Percentiles rank a stretch among this genome's conserved stretches.
These are phyloP conservation scores for Nothophoma quercina DNA, from an alignment of 2,329 filamentous ascomycete species.

Conservation along the genomic window DNA sequence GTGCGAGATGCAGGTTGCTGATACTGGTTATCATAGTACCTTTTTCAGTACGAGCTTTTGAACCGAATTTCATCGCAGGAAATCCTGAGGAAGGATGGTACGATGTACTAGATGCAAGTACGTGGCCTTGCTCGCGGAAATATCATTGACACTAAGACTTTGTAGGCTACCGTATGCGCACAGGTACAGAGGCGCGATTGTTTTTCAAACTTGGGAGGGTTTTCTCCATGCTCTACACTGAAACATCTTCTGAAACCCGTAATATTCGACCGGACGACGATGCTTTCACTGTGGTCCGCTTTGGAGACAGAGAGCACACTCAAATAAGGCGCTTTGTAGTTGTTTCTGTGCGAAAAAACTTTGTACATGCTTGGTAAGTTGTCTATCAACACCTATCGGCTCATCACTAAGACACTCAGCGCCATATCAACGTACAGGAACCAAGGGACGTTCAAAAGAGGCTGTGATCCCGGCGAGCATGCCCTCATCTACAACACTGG, in stretches of 20 bases:
- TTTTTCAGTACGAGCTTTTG: too few species aligned
- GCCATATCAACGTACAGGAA: constrained; percentile 51
- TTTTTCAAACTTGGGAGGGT: constrained; percentile 31
- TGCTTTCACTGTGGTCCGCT: constrained; percentile 25
- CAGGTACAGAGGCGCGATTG: constrained; percentile 4
- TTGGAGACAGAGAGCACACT: constrained; percentile 19
- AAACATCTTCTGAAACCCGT: constrained; percentile 22
- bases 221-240: constrained; percentile 30
- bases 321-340: constrained; percentile 40
- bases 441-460: constrained; percentile 47
- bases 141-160: too few species aligned
- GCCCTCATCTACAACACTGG: constrained; percentile 45
- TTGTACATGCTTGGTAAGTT: too few species aligned
- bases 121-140: too few species aligned
- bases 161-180: constrained; percentile 32
- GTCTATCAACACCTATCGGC: too few species aligned
- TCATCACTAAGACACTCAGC: constrained; percentile 33
- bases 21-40: too few species aligned
- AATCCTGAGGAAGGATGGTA: constrained; percentile 13
- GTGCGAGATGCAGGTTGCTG: too few species aligned
- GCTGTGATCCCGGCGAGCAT: constrained; percentile 48
- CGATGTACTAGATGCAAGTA: constrained; percentile 14
- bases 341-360: constrained; percentile 20
- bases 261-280: not conserved
- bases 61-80: not conserved